Conservation (phyloP, 495 filamentous ascomycete genomes). For the Xylaria longipes region DNA sequence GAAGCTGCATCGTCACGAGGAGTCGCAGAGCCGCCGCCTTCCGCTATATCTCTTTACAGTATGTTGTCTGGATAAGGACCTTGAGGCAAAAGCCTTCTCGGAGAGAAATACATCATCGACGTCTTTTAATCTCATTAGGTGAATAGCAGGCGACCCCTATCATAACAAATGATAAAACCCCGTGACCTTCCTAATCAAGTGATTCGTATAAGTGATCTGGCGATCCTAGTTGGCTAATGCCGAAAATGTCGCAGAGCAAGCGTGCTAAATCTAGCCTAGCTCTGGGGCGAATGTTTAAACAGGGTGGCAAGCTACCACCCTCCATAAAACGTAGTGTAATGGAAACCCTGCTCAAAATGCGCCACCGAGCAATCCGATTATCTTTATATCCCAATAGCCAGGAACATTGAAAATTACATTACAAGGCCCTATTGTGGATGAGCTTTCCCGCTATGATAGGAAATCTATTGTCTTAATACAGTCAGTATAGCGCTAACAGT, state of each 20-base stretch:
- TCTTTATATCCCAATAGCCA: neutral
- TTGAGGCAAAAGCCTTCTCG: constrained; percentile 11
- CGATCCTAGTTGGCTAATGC: constrained; percentile 12
- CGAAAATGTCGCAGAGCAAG: neutral
- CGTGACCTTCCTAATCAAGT: constrained; percentile 21
- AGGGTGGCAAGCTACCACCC: neutral
- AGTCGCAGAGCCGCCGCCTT: neutral
- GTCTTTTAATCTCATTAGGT: neutral
- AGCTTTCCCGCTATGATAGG: too few species aligned
- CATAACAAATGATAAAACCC: neutral
- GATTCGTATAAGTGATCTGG: constrained; percentile 2
- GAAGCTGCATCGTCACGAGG: constrained; percentile 26
- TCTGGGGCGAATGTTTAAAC: constrained; percentile 4
- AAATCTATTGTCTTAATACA: too few species aligned
- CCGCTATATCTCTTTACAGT: neutral
- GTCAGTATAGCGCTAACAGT: too few species aligned
- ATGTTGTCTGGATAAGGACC: neutral
- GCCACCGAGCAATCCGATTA: neutral
- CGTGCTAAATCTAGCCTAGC: neutral
- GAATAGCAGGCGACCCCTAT: neutral
- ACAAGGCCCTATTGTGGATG: neutral
- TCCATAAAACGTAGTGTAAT: neutral
- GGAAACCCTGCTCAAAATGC: neutral
- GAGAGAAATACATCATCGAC: neutral
- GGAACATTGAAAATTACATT: neutral